Evolutionary conservation across 768 basidiomycete genomes (phyloP).

Genomic region (Dacryopinax spathularia): DNA sequence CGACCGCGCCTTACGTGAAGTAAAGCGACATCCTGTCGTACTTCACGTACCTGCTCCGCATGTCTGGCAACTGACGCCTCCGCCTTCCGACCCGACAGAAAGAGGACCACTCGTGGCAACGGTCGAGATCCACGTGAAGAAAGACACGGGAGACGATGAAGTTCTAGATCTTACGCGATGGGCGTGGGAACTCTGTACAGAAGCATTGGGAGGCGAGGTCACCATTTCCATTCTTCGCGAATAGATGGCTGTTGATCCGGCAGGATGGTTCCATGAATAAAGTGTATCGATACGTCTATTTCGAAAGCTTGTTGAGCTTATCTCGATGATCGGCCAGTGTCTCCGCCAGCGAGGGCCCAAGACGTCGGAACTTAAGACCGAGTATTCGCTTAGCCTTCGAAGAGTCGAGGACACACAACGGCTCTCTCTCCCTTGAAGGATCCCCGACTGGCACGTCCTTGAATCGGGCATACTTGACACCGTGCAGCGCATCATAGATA

Average conservation of each 20-base stretch:
- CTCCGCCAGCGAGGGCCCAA: neutral
- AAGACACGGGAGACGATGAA: constrained; percentile 53
- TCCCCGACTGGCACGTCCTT: neutral
- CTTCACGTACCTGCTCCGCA: constrained; percentile 72
- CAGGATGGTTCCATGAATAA: neutral
- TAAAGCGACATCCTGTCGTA: constrained; percentile 73
- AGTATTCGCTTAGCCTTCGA: neutral
- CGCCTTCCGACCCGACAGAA: constrained; percentile 15
- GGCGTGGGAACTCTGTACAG: constrained; percentile 43
- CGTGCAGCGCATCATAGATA: constrained; percentile 13
- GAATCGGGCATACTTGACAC: neutral
- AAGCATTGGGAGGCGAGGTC: constrained; percentile 15
- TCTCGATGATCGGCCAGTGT: neutral
- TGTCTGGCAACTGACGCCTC: constrained; percentile 70
- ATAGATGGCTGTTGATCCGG: neutral
- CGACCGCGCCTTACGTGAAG: constrained; percentile 67
- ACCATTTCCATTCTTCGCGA: constrained; percentile 7
- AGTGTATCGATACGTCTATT: constrained; percentile 5
- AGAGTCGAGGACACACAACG: neutral
- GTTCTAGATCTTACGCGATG: constrained; percentile 58
- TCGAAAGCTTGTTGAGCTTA: neutral
- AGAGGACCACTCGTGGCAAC: constrained; percentile 45
- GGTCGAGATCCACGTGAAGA: constrained; percentile 59
- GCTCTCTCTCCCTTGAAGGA: neutral
- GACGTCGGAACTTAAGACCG: neutral